phyloP scores from a whole-genome alignment of 164 flowering plant genomes.

The Aristolochia fimbriata region DNA sequence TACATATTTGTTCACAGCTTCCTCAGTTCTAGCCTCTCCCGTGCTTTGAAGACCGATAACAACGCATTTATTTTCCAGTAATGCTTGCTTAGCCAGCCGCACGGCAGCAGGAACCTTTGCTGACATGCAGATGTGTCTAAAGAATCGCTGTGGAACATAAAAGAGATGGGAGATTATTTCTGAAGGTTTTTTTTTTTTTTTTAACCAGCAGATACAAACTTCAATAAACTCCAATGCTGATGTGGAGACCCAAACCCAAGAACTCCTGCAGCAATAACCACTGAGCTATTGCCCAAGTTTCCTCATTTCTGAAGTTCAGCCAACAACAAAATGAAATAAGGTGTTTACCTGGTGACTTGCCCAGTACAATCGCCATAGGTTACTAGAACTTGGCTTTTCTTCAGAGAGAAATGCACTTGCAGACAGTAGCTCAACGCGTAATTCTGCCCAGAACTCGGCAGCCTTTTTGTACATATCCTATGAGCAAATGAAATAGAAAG shows the following conservation, averaged over 20 bases:
- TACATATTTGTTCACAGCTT: conserved; percentile 93
- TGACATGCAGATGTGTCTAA: conserved; percentile 97
- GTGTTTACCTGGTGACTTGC: conserved; percentile 84
- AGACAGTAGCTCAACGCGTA: conserved; percentile 75
- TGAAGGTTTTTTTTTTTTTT: too few species aligned
- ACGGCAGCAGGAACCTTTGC: conserved; percentile 95
- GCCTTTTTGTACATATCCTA: conserved; percentile 86
- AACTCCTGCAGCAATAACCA: too few species aligned
- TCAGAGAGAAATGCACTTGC: conserved; percentile 60
- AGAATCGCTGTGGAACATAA: conserved; percentile 65
- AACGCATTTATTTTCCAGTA: conserved; percentile 69
- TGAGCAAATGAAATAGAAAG: neutral
- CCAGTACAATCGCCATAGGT: conserved; percentile 92
- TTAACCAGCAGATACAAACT: too few species aligned
- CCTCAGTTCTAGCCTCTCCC: conserved; percentile 98
- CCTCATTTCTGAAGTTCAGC: too few species aligned
- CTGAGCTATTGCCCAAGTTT: too few species aligned
- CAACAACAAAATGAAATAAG: neutral
- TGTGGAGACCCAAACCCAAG: too few species aligned
- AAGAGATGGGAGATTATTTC: too few species aligned
- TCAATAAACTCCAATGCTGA: too few species aligned
- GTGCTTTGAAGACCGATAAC: conserved; percentile 99
- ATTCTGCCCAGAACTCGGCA: conserved; percentile 95
- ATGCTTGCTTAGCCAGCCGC: conserved; percentile 70
- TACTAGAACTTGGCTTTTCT: conserved; percentile 68